Conservation (phyloP, 2,329 filamentous ascomycete species). For the Huntiella savannae region DNA sequence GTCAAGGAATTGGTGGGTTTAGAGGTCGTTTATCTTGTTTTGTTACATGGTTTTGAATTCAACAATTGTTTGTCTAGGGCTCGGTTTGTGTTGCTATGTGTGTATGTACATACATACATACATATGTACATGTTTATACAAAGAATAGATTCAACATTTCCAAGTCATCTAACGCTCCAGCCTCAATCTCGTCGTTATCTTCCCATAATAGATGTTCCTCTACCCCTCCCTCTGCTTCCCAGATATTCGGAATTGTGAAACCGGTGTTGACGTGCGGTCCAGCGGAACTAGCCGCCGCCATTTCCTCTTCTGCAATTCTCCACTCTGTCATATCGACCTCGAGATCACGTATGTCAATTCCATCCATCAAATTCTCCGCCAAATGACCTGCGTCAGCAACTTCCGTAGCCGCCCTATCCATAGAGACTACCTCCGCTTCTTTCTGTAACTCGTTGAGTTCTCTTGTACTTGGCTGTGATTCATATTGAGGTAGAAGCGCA, state of each 20-base stretch:
- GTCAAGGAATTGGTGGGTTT: slow-evolving; percentile 2
- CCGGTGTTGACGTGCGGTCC: background rate
- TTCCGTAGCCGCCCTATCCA: slow-evolving; percentile 3
- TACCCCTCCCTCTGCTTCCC: background rate
- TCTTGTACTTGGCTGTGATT: slow-evolving; percentile 6
- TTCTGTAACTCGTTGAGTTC: background rate
- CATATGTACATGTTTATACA: no score
- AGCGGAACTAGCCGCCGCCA: background rate
- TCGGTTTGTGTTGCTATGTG: no score
- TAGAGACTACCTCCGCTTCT: background rate
- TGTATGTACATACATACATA: no score
- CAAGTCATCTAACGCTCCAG: background rate
- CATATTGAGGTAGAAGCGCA: slow-evolving; percentile 5
- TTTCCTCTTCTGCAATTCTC: background rate
- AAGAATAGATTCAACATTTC: no score
- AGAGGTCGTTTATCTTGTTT: slow-evolving; percentile 8
- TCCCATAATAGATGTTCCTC: background rate
- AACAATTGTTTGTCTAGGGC: no score
- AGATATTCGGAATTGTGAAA: background rate
- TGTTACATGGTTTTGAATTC: background rate
- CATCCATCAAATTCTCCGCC: background rate
- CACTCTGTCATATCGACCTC: background rate
- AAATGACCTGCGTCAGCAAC: slow-evolving; percentile 13
- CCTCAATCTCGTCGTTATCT: background rate
- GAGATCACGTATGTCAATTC: background rate